Conservation (phyloP, 192 early-diverging fungal species). For the Backusella mclennaniae region DNA sequence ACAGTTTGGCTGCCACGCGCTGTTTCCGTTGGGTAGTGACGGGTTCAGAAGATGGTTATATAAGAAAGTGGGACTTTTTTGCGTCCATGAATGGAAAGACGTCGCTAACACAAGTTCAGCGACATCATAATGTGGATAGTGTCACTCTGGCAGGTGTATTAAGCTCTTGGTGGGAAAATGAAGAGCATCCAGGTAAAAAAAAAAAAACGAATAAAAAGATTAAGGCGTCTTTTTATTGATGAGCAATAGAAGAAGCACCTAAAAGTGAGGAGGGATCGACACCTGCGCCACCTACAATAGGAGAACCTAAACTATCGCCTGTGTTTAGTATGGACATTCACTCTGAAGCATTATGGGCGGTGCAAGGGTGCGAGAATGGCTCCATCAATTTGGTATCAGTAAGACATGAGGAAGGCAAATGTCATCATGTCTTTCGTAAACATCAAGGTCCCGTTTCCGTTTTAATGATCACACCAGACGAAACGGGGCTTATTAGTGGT, state of each 20-base stretch:
- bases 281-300: not conserved
- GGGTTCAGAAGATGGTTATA: conserved; percentile 91
- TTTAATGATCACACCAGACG: conserved; percentile 76
- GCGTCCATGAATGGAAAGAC: conserved; percentile 81
- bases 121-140: conserved; percentile 83
- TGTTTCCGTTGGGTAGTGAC: conserved; percentile 83
- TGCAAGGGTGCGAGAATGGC: conserved; percentile 82
- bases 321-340: conserved; percentile 93
- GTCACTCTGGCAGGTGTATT: conserved; percentile 77
- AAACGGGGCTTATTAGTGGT: conserved; percentile 82
- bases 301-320: conserved; percentile 75
- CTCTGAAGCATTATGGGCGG: conserved; percentile 83
- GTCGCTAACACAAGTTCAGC: conserved; percentile 79
- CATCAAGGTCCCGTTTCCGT: conserved; percentile 87
- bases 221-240: not conserved
- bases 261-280: conserved; percentile 13
- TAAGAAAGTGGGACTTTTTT: conserved; percentile 92
- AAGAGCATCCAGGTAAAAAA: conserved; percentile 58
- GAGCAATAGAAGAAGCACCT: conserved; percentile 1
- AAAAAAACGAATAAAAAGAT: not conserved
- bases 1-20: conserved; percentile 62
- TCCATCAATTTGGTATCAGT: conserved; percentile 84
- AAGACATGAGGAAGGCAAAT: conserved; percentile 92
- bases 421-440: conserved; percentile 76
- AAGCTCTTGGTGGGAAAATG: conserved; percentile 83